phyloP scores from a whole-genome alignment of 345 rosid genomes.

The Populus pruinosa region DNA sequence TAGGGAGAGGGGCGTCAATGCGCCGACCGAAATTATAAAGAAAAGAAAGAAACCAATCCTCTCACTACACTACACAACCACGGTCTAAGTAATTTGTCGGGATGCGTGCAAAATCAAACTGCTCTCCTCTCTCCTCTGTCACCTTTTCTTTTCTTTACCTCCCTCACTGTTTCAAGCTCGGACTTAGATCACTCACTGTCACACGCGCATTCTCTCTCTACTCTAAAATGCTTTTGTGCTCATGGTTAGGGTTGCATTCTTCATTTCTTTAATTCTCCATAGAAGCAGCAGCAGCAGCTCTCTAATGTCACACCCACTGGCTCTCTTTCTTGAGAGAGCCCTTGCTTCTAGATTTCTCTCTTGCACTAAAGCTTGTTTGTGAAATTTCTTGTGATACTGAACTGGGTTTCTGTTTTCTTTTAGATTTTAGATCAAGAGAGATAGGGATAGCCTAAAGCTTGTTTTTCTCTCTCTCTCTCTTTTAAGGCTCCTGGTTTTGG shows the following conservation, averaged over 20 bases:
- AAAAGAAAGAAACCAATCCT: slow-evolving; percentile 15
- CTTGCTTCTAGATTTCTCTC: slow-evolving; percentile 1
- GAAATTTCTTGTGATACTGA: slow-evolving; percentile 5
- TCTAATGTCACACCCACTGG: slow-evolving; percentile 33
- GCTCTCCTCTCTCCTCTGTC: slow-evolving; percentile 13
- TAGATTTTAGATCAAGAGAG: slow-evolving; percentile 12
- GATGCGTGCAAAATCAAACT: slow-evolving; percentile 63
- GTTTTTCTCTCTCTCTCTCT: not conserved
- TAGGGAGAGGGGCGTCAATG: slow-evolving; percentile 58
- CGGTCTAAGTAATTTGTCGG: slow-evolving; percentile 52
- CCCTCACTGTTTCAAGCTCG: slow-evolving; percentile 35
- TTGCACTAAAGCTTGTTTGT: not conserved
- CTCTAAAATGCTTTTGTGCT: slow-evolving; percentile 16
- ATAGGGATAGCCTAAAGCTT: not conserved
- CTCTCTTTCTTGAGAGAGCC: slow-evolving; percentile 49
- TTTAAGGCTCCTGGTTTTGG: not conserved
- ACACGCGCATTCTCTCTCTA: slow-evolving; percentile 8
- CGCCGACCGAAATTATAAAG: slow-evolving; percentile 12
- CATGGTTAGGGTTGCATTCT: slow-evolving; percentile 38
- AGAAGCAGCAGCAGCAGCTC: not conserved
- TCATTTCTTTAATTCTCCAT: slow-evolving; percentile 15
- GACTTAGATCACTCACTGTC: slow-evolving; percentile 43
- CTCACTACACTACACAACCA: not conserved
- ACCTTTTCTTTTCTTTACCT: slow-evolving; percentile 25
- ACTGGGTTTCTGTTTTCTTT: not conserved